Conservation (phyloP, 176 grass and related monocot species). For the Eremochloa ophiuroides region DNA sequence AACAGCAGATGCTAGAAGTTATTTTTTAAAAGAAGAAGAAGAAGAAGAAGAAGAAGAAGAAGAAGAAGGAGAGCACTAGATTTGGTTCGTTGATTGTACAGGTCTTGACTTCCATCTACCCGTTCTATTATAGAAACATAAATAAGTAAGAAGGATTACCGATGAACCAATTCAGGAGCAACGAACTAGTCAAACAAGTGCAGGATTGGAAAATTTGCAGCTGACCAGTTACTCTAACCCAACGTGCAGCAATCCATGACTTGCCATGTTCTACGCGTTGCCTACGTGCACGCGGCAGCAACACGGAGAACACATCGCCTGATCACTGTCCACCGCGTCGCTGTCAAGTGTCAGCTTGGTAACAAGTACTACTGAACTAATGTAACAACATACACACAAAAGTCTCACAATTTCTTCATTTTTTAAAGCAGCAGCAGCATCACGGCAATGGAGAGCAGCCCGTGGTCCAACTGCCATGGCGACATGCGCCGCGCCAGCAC, state of each 20-base stretch:
- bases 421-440: neutral
- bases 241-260: neutral
- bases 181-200: neutral
- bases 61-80: too few relatives aligned
- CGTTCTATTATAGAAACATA: neutral
- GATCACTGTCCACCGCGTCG: neutral
- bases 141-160: neutral
- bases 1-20: too few relatives aligned
- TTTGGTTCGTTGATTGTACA: neutral
- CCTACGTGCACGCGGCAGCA: neutral
- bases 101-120: too few relatives aligned
- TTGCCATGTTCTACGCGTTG: neutral
- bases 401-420: neutral
- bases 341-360: slow-evolving; percentile 15
- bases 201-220: neutral
- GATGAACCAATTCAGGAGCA: neutral
- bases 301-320: neutral
- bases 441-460: slow-evolving; percentile 29
- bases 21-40: too few relatives aligned
- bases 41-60: too few relatives aligned
- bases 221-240: neutral
- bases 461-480: slow-evolving; percentile 54
- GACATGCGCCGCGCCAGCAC: slow-evolving; percentile 22
- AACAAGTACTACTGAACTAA: too few relatives aligned
- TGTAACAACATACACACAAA: neutral